These are phyloP conservation scores for Grigorovia jiainica DNA, from an alignment of 805 yeast genomes.

Conservation along the genomic window DNA sequence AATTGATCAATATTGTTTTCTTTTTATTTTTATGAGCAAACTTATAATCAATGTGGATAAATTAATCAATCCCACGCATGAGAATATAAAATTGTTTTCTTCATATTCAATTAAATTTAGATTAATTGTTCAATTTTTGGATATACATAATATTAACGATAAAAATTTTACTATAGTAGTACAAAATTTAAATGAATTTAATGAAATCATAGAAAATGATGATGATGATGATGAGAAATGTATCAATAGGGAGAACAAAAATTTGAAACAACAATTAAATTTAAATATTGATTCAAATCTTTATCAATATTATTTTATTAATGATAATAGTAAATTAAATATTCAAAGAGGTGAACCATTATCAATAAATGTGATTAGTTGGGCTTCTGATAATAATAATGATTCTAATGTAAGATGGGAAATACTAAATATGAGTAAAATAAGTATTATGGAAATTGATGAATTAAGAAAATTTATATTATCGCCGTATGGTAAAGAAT, in stretches of 20 bases:
- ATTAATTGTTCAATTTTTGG: conserved; percentile 11
- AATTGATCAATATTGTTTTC: too few species aligned
- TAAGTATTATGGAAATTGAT: conserved; percentile 9
- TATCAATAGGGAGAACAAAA: too few species aligned
- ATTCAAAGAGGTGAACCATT: conserved; percentile 12
- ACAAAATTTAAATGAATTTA: background rate
- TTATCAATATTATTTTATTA: background rate
- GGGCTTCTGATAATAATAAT: conserved; percentile 1
- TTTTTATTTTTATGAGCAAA: background rate
- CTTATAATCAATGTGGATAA: background rate
- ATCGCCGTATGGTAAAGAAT: conserved; percentile 1
- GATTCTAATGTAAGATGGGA: conserved; percentile 6
- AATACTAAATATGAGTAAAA: conserved; percentile 7
- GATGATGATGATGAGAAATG: too few species aligned
- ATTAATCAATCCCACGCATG: background rate
- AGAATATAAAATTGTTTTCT: too few species aligned
- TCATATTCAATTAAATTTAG: conserved; percentile 4
- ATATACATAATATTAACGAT: background rate
- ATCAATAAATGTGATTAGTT: conserved; percentile 8
- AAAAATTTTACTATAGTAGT: background rate
- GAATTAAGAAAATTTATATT: conserved; percentile 7
- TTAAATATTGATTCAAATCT: background rate
- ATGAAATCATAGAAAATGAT: too few species aligned
- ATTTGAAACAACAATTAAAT: too few species aligned
- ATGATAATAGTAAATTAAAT: background rate